phyloP scores from a whole-genome alignment of 2,329 filamentous ascomycete species.

The Botryosphaeria dothidea region DNA sequence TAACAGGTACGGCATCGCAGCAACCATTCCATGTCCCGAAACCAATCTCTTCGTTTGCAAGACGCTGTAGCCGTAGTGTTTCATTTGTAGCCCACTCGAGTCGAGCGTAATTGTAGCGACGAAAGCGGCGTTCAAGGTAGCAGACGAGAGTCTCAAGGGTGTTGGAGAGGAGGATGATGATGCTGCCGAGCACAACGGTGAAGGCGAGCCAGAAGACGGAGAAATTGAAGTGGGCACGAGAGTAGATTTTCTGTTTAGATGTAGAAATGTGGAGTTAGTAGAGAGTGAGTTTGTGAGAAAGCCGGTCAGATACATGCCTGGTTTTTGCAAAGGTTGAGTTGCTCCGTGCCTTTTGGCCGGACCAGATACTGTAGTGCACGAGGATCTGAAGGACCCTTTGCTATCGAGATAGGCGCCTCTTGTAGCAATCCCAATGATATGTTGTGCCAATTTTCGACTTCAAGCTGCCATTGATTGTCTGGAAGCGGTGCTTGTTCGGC shows the following conservation, averaged over 20 bases:
- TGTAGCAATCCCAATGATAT: slow-evolving; percentile 19
- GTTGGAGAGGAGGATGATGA: slow-evolving; percentile 24
- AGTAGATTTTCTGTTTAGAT: slow-evolving; percentile 22
- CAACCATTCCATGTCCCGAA: no score
- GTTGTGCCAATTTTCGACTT: slow-evolving; percentile 20
- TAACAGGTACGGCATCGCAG: no score
- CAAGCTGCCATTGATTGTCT: slow-evolving; percentile 21
- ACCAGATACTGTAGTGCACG: neutral
- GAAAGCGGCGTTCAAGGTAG: slow-evolving; percentile 13
- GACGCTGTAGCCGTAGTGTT: slow-evolving; percentile 21
- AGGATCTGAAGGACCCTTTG: neutral
- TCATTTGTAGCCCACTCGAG: slow-evolving; percentile 21
- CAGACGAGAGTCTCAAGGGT: slow-evolving; percentile 1
- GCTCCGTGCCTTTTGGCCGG: neutral
- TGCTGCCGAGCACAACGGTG: slow-evolving; percentile 24
- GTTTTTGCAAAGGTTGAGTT: neutral
- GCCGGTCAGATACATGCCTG: neutral
- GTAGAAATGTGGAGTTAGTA: no score
- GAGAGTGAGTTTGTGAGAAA: no score
- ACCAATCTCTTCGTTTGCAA: slow-evolving; percentile 3
- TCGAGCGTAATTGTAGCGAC: slow-evolving; percentile 13
- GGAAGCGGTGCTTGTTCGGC: slow-evolving; percentile 20
- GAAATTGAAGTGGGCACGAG: slow-evolving; percentile 22
- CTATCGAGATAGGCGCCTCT: slow-evolving; percentile 1
- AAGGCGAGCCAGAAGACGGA: slow-evolving; percentile 27